These are phyloP conservation scores for Boletus rex-veris DNA, from an alignment of 768 basidiomycete species.

Conservation along the genomic window DNA sequence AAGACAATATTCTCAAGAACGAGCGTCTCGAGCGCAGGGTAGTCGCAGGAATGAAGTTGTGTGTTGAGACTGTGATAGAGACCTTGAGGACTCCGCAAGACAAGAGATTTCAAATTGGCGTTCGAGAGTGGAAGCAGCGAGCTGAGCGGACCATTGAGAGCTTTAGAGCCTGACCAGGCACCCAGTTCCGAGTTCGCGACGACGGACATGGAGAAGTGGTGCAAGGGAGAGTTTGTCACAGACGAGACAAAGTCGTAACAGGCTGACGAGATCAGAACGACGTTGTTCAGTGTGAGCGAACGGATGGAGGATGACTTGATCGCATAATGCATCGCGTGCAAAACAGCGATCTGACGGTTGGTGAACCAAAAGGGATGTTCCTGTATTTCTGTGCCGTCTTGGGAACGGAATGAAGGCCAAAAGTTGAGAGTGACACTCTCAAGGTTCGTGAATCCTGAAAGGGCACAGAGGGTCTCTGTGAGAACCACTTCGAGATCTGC, in stretches of 20 bases:
- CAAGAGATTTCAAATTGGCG: slow-evolving; percentile 18
- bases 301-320: slow-evolving; percentile 19
- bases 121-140: slow-evolving; percentile 25
- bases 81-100: slow-evolving; percentile 27
- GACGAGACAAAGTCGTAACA: slow-evolving; percentile 29
- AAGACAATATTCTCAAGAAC: slow-evolving; percentile 31
- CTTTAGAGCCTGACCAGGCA: slow-evolving; percentile 31
- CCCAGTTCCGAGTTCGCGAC: slow-evolving; percentile 31
- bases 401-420: slow-evolving; percentile 30
- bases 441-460: slow-evolving; percentile 20
- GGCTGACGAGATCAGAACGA: slow-evolving; percentile 22
- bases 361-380: slow-evolving; percentile 33
- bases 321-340: slow-evolving; percentile 24
- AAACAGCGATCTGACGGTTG: slow-evolving; percentile 23
- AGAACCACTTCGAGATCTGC: slow-evolving; percentile 31
- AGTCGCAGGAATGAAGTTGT: slow-evolving; percentile 17
- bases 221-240: slow-evolving; percentile 24
- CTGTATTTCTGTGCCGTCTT: slow-evolving; percentile 19
- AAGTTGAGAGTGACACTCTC: slow-evolving; percentile 25
- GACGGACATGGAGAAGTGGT: slow-evolving; percentile 30
- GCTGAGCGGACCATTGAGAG: slow-evolving; percentile 23
- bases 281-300: slow-evolving; percentile 26
- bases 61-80: slow-evolving; percentile 27
- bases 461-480: slow-evolving; percentile 23
- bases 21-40: slow-evolving; percentile 27